phyloP scores from a whole-genome alignment of 1,284 basidiomycete genomes.

The Malassezia vespertilionis region DNA sequence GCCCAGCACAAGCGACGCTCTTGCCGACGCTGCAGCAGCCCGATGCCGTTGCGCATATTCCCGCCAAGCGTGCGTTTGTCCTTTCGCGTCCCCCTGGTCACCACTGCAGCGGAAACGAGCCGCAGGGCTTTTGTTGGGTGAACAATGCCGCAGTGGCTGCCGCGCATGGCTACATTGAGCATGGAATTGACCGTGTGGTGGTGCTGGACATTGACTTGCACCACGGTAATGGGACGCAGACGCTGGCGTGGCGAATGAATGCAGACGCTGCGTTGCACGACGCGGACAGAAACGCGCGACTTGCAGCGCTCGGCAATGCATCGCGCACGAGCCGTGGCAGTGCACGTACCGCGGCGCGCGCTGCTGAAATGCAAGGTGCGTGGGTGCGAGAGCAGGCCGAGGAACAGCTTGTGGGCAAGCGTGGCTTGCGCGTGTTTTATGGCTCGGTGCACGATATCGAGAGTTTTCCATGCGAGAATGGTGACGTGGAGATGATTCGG shows the following conservation, averaged over 20 bases:
- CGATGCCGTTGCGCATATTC: neutral
- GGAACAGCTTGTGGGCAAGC: constrained; percentile 17
- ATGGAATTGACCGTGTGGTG: constrained; percentile 67
- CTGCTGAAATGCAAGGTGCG: constrained; percentile 3
- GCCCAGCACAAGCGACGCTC: neutral
- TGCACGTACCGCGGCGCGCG: constrained; percentile 1
- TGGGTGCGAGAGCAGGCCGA: constrained; percentile 10
- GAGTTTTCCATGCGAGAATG: constrained; percentile 87
- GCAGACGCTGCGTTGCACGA: constrained; percentile 57
- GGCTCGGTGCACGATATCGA: constrained; percentile 76
- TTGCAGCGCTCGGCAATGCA: constrained; percentile 16
- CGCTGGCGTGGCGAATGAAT: constrained; percentile 82
- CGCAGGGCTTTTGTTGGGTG: constrained; percentile 76
- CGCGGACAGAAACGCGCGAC: constrained; percentile 22
- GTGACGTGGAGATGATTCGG: constrained; percentile 64
- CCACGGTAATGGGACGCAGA: constrained; percentile 75
- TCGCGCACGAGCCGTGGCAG: constrained; percentile 10
- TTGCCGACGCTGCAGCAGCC: neutral
- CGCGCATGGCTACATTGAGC: constrained; percentile 76
- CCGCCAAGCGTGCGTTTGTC: constrained; percentile 39
- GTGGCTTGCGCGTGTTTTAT: constrained; percentile 63
- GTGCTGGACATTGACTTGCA: constrained; percentile 91
- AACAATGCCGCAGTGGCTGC: constrained; percentile 86
- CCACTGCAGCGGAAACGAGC: constrained; percentile 49
- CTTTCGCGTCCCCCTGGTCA: constrained; percentile 45